Percentiles rank a stretch among this genome's conserved stretches.
Conservation (phyloP, 106 monocot species). For the Acorus gramineus region DNA sequence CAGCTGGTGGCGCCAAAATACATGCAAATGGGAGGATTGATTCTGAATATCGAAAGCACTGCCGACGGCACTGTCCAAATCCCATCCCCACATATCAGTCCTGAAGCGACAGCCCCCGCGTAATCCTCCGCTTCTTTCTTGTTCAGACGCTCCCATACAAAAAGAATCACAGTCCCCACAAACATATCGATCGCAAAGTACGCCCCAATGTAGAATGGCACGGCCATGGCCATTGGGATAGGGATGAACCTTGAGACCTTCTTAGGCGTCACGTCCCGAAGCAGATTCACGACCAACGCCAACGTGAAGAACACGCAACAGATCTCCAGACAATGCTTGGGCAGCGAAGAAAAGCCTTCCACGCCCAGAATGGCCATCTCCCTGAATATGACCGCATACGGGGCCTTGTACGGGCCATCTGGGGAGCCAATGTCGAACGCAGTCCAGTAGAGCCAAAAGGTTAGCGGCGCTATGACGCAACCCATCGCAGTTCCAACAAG, state of each 20-base stretch:
- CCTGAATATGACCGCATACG: conserved; percentile 70
- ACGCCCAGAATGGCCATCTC: conserved; percentile 87
- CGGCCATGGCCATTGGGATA: conserved; percentile 85
- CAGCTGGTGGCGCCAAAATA: conserved; percentile 36
- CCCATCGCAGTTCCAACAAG: conserved; percentile 68
- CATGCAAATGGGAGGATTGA: conserved; percentile 89
- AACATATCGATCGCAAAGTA: conserved; percentile 94
- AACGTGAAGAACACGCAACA: conserved; percentile 48
- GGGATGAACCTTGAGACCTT: conserved; percentile 47
- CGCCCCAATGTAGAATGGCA: conserved; percentile 84
- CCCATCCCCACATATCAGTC: conserved; percentile 94
- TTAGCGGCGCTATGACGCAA: conserved; percentile 68
- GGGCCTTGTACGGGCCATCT: conserved; percentile 68
- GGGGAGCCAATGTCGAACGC: conserved; percentile 75
- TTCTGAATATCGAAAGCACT: conserved; percentile 51
- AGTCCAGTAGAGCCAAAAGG: conserved; percentile 83
- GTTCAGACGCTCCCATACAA: conserved; percentile 69
- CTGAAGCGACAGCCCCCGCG: conserved; percentile 73
- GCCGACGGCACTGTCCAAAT: conserved; percentile 94
- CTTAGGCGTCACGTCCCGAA: conserved; percentile 40
- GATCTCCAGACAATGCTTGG: conserved; percentile 66
- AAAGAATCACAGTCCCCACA: conserved; percentile 66
- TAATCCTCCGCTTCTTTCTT: conserved; percentile 53
- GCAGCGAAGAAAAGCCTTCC: conserved; percentile 71
- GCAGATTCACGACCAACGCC: conserved; percentile 42